Evolutionary conservation across 192 early-diverging fungal genomes (phyloP).

Genomic region (Umbelopsis sp.): DNA sequence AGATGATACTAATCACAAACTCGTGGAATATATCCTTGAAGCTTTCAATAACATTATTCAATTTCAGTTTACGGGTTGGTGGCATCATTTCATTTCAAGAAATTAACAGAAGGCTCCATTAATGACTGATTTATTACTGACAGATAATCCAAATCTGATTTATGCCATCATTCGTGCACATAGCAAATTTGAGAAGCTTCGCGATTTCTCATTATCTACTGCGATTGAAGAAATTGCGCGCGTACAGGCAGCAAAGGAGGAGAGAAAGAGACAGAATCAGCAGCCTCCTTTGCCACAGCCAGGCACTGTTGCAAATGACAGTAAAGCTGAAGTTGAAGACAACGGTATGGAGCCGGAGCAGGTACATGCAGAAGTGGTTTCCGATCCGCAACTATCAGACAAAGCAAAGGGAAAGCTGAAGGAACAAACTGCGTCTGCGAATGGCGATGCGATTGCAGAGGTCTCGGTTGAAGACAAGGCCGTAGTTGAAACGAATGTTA

Average conservation of each 20-base stretch:
- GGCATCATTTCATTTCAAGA: neutral
- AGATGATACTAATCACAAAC: constrained; percentile 75
- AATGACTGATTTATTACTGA: neutral
- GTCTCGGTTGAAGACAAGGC: neutral
- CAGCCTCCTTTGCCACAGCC: neutral
- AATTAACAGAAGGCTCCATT: neutral
- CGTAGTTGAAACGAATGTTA: neutral
- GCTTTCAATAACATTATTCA: constrained; percentile 83
- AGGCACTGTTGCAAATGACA: neutral
- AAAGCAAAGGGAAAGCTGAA: constrained; percentile 72
- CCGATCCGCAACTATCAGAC: constrained; percentile 61
- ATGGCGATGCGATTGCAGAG: neutral
- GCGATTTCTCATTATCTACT: constrained; percentile 65
- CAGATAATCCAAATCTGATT: constrained; percentile 78
- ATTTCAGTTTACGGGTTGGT: constrained; percentile 75
- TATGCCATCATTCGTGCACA: constrained; percentile 82
- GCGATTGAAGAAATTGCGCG: constrained; percentile 65
- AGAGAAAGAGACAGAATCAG: constrained; percentile 20
- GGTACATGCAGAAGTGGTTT: constrained; percentile 28
- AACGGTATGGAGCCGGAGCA: neutral
- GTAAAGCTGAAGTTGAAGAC: neutral
- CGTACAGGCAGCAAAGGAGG: constrained; percentile 52
- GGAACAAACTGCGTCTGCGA: neutral
- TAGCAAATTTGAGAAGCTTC: constrained; percentile 68
- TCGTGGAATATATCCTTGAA: constrained; percentile 77